Conservation (phyloP, 257 asterid genomes). For the Plectranthus barbatus region DNA sequence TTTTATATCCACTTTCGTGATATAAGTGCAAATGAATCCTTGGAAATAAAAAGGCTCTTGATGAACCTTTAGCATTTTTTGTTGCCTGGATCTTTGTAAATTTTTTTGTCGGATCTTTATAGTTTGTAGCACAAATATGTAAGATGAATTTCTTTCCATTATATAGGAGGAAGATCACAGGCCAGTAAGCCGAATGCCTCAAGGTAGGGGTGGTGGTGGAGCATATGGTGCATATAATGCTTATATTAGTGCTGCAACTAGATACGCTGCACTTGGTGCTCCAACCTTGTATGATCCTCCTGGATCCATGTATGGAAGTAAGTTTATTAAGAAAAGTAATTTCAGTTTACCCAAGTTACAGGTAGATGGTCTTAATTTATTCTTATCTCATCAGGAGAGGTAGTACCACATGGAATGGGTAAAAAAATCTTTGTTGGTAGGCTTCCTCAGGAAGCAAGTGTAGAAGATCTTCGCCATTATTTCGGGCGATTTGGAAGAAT, state of each 20-base stretch:
- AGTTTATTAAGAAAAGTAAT: slow-evolving; percentile 21
- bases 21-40: not conserved
- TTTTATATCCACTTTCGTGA: not conserved
- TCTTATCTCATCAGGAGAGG: slow-evolving; percentile 35
- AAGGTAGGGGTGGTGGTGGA: slow-evolving; percentile 30
- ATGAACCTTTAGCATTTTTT: not conserved
- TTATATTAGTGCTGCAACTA: slow-evolving; percentile 83
- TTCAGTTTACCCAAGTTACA: not conserved
- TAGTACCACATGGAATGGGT: slow-evolving; percentile 82
- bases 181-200: slow-evolving; percentile 63
- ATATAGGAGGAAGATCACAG: slow-evolving; percentile 75
- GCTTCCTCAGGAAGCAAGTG: slow-evolving; percentile 98
- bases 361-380: not conserved
- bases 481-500: slow-evolving; percentile 96
- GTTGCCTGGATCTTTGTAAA: not conserved
- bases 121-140: not conserved
- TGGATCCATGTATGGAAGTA: slow-evolving; percentile 77
- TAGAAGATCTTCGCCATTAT: slow-evolving; percentile 88
- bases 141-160: not conserved
- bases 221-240: slow-evolving; percentile 97
- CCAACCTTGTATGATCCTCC: slow-evolving; percentile 89
- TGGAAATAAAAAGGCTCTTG: not conserved
- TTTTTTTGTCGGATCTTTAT: not conserved
- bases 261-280: slow-evolving; percentile 97
- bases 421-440: slow-evolving; percentile 93